Evolutionary conservation across 1,284 basidiomycete genomes (phyloP).

Genomic region (Meira miltonrushii): DNA sequence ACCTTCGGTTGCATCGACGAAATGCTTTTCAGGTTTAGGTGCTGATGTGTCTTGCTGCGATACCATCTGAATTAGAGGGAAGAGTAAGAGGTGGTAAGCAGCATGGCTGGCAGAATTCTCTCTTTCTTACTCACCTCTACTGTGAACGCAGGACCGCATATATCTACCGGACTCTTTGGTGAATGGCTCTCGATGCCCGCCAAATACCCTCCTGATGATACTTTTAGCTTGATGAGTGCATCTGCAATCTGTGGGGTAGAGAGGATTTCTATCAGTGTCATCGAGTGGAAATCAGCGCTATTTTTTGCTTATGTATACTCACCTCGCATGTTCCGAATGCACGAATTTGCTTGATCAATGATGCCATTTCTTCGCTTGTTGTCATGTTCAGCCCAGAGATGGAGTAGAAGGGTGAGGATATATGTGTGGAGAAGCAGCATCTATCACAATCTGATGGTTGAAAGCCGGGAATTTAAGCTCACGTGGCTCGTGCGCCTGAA

Average conservation of each 20-base stretch:
- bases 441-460: background rate
- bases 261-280: background rate
- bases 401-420: background rate
- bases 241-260: constrained; percentile 66
- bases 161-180: constrained; percentile 42
- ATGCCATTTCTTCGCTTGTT: background rate
- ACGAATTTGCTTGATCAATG: background rate
- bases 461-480: background rate
- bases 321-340: constrained; percentile 10
- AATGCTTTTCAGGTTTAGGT: constrained; percentile 69
- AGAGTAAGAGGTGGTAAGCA: background rate
- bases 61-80: constrained; percentile 60
- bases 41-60: constrained; percentile 61
- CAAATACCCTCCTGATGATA: constrained; percentile 71
- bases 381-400: background rate
- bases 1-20: constrained; percentile 55
- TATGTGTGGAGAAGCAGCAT: background rate
- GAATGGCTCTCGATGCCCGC: constrained; percentile 69
- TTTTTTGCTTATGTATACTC: constrained; percentile 7
- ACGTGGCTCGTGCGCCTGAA: background rate
- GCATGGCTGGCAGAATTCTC: background rate
- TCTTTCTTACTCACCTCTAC: constrained; percentile 62
- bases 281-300: background rate
- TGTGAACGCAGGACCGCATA: constrained; percentile 76
- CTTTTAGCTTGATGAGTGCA: constrained; percentile 76